These are phyloP conservation scores for Verticillium zaregamsianum DNA, from an alignment of 2,329 filamentous ascomycete genomes.

Conservation along the genomic window DNA sequence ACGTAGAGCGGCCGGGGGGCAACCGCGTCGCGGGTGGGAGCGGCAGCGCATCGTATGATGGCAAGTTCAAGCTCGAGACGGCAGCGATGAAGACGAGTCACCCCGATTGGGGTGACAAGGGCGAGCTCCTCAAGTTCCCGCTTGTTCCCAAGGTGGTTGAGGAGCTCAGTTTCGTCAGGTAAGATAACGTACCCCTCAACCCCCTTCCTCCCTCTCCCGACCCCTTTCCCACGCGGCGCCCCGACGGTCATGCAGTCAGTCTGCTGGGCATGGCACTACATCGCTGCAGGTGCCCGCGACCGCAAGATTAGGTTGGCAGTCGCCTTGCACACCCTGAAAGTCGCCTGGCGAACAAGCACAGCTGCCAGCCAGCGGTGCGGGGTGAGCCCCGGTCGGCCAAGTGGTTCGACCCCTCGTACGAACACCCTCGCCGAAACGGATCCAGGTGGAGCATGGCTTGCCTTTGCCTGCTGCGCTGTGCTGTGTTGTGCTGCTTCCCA, in stretches of 20 bases:
- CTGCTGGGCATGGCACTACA: neutral
- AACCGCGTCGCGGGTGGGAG: constrained; percentile 29
- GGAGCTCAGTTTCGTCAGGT: constrained; percentile 71
- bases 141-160: constrained; percentile 58
- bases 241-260: constrained; percentile 4
- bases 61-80: constrained; percentile 57
- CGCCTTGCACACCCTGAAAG: neutral
- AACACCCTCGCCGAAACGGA: neutral
- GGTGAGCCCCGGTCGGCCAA: neutral
- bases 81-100: constrained; percentile 52
- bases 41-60: constrained; percentile 27
- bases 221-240: neutral
- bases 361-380: neutral
- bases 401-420: neutral
- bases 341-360: neutral
- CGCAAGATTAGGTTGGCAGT: neutral
- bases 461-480: neutral
- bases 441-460: neutral
- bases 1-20: constrained; percentile 61
- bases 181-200: constrained; percentile 26
- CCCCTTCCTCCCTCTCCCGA: constrained; percentile 5
- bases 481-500: no score
- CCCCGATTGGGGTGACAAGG: constrained; percentile 55
- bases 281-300: neutral
- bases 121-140: constrained; percentile 54